Base-by-base conservation (phyloP, 768 basidiomycete species). In the Podaxis sp. region DNA sequence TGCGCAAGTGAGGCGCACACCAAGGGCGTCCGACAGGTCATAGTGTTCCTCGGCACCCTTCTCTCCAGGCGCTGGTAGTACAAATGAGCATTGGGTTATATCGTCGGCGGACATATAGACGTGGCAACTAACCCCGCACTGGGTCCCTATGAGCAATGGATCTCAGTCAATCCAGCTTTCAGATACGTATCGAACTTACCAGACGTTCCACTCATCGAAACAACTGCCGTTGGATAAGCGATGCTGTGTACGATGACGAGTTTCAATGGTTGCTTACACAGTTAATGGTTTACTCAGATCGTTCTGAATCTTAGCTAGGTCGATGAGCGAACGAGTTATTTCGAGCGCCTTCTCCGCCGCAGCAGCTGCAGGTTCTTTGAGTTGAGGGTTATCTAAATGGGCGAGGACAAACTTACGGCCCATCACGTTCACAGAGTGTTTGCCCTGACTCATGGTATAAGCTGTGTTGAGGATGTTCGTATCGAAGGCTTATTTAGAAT, bases 121-220 rank as follows among this genome's bases (percentile, higher is more conserved):
- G 4, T 13, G 18, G 2, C 4, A n/a, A 59, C 67, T 11, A 64
- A 76, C 76, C 76, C 52, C 78, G 71, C n/a, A 76, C 69, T n/a
- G 77, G 77, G 67, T 79, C 78, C 77, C 76, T 75, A 52, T 37
- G 5, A 61, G 11, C 3, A 18, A 56, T 50, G 13, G 13, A 9
- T 51, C 4, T 16, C 21, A 32, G 25, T 21, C 16, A 48, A 1
- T 57, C n/a, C 28, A 23, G 21, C 11, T 32, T 32, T 32, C 32
- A 32, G 10, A 28, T 25, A 11, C 28, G 25, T 2, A 23, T 35
- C 47, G 5, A 35, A 66, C 70, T 14, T 61, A 76, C 79, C 80
- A 82, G 18, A 83, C 81, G 62, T 82, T 82, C 82, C 82, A 84
- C 68, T 83, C 82, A 55, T 85, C 83, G 53, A 82, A 85, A 56